phyloP scores from a whole-genome alignment of 2,329 filamentous ascomycete species.

The Phaeosphaeriaceae sp. region DNA sequence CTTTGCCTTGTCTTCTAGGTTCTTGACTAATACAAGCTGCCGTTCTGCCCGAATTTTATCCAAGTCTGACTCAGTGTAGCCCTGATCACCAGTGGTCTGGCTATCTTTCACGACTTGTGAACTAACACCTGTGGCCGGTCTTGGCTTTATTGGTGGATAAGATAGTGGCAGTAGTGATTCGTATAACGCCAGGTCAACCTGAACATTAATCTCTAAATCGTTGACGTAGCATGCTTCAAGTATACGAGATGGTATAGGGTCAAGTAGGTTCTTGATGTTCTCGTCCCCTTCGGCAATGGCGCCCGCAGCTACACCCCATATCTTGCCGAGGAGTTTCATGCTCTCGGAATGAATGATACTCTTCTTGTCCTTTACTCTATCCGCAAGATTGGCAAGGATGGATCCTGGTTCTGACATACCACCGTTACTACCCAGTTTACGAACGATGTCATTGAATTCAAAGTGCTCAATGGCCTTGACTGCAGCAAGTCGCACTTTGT shows the following conservation, averaged over 20 bases:
- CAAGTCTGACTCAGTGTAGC: conserved; percentile 61
- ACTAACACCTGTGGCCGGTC: conserved; percentile 56
- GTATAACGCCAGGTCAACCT: conserved; percentile 83
- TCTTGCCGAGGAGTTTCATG: conserved; percentile 80
- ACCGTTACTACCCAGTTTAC: conserved; percentile 79
- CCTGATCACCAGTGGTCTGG: conserved; percentile 55
- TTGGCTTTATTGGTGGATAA: conserved; percentile 75
- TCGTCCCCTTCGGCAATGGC: conserved; percentile 87
- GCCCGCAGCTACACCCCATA: conserved; percentile 92
- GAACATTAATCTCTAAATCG: conserved; percentile 81
- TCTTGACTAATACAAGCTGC: conserved; percentile 80
- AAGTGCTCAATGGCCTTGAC: conserved; percentile 84
- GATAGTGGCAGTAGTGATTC: conserved; percentile 89
- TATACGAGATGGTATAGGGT: conserved; percentile 81
- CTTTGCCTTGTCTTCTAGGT: conserved; percentile 77
- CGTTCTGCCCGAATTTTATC: conserved; percentile 83
- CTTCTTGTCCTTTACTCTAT: conserved; percentile 87
- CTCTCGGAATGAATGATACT: conserved; percentile 82
- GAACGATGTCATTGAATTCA: conserved; percentile 77
- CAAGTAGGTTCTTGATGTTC: conserved; percentile 73
- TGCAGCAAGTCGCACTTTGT: conserved; percentile 88
- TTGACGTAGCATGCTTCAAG: conserved; percentile 91
- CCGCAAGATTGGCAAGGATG: conserved; percentile 79
- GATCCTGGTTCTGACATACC: conserved; percentile 78
- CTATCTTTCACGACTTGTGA: conserved; percentile 68